Evolutionary conservation across 441 rosid species (phyloP).

Genomic region (Isatis lusitanica): DNA sequence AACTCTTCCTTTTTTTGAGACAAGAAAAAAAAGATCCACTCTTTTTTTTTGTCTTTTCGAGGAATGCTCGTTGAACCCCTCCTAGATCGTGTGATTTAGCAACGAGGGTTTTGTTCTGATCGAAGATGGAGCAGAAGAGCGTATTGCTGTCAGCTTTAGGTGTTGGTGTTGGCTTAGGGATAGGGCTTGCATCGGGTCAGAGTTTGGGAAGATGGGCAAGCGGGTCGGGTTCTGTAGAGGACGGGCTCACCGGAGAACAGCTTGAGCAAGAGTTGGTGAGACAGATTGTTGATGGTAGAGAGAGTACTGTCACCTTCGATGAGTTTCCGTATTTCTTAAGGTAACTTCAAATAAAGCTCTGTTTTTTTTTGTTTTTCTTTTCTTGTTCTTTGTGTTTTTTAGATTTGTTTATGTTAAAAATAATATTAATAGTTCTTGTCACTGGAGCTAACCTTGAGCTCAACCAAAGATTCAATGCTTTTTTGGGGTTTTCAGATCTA

Average conservation of each 20-base stretch:
- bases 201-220: constrained; percentile 52
- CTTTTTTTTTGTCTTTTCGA: background rate
- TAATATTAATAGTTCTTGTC: background rate
- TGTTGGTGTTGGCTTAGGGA: constrained; percentile 86
- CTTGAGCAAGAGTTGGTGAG: constrained; percentile 67
- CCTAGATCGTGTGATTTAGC: constrained; percentile 25
- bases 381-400: background rate
- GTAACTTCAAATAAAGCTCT: constrained; percentile 32
- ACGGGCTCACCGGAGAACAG: constrained; percentile 51
- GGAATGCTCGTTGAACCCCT: constrained; percentile 27
- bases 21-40: background rate
- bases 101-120: constrained; percentile 18
- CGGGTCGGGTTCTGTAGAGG: constrained; percentile 37
- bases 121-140: constrained; percentile 71
- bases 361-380: background rate
- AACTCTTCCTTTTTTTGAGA: constrained; percentile 3
- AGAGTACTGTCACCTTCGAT: constrained; percentile 54
- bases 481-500: constrained; percentile 12
- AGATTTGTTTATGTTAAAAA: background rate
- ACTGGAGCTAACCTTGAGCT: background rate
- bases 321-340: constrained; percentile 78
- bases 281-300: constrained; percentile 58
- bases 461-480: constrained; percentile 1
- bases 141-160: constrained; percentile 70
- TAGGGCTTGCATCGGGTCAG: constrained; percentile 79